phyloP scores from a whole-genome alignment of 768 basidiomycete genomes.

The Hygrocybe punicea region DNA sequence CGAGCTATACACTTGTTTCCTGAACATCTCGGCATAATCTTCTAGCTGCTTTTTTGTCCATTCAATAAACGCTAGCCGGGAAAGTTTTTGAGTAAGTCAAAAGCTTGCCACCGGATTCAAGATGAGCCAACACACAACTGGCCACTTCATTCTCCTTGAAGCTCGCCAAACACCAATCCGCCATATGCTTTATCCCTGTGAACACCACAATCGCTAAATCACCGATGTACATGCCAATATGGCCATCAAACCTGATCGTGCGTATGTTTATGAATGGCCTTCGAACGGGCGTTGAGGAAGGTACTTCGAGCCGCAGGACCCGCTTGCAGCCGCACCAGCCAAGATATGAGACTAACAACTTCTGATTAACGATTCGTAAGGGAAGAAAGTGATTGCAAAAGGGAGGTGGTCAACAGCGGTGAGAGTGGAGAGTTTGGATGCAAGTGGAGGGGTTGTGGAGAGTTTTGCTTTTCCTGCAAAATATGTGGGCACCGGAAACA shows the following conservation, averaged over 20 bases:
- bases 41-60: constrained; percentile 91
- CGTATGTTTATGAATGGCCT: constrained; percentile 77
- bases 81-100: constrained; percentile 2
- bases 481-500: neutral
- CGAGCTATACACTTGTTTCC: constrained; percentile 86
- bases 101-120: neutral
- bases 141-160: constrained; percentile 95
- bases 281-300: constrained; percentile 75
- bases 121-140: constrained; percentile 60
- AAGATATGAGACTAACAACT: constrained; percentile 67
- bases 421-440: constrained; percentile 60
- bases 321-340: constrained; percentile 72
- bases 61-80: constrained; percentile 73
- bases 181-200: constrained; percentile 93
- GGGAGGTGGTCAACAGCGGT: constrained; percentile 64
- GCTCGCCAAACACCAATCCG: constrained; percentile 95
- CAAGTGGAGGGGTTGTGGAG: constrained; percentile 49
- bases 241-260: constrained; percentile 86
- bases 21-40: constrained; percentile 77
- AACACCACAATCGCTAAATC: constrained; percentile 88
- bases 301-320: constrained; percentile 77
- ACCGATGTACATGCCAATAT: constrained; percentile 78
- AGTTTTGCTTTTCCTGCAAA: constrained; percentile 59
- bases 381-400: constrained; percentile 70
- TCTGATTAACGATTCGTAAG: constrained; percentile 74